Base-by-base conservation (phyloP, 2,329 filamentous ascomycete species). In the Geosmithia morbida region DNA sequence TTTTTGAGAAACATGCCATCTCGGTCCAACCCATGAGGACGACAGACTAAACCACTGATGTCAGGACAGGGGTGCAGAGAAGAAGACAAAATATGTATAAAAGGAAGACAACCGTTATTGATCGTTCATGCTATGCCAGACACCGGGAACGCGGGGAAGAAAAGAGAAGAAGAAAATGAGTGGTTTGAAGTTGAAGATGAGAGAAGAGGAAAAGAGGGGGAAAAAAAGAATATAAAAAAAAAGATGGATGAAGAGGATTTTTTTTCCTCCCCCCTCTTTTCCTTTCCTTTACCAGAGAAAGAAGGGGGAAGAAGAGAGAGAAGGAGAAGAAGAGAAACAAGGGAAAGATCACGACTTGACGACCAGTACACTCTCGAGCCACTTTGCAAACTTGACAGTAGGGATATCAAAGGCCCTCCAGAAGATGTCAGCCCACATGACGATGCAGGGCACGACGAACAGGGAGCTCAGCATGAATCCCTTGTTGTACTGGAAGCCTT, bases 401-500 rank as follows among this genome's bases (percentile, higher is more conserved):
- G 74, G 74, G 46, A 69, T 67, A 52, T 80, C 76, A 16, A 79
- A 68, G 2, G 65, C 63, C 20, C 75, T 65, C 67, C 72, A 77
- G 50, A 75, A 78, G 3, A 79, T 52, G 50, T 80, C 75, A 1
- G 74, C 69, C 48, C 66, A 68, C 67, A 72, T 77, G 16, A 80
- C 61, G 5, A 75, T 66, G 2, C 67, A 58, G 0, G 74, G 73
- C 14, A 77, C 64, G 45, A 70, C 66, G n/a, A 75, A 59, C 14
- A 66, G 46, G 0, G 66, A 63, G 17, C 71, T 67, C 19, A 78
- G 59, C 11, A 63, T 53, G 47, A 74, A 74, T 1, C 72, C 73
- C 1, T 56, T 53, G 46, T 65, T 66, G 56, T 72, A 77, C 53
- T 57, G 61, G 45, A 56, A 52, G 7, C 33, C 17, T 47, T 74